Evolutionary conservation across 2,329 filamentous ascomycete genomes (phyloP), one percentile per base, ranked within the genome.

Genomic region (Hypoxylon sp.): DNA sequence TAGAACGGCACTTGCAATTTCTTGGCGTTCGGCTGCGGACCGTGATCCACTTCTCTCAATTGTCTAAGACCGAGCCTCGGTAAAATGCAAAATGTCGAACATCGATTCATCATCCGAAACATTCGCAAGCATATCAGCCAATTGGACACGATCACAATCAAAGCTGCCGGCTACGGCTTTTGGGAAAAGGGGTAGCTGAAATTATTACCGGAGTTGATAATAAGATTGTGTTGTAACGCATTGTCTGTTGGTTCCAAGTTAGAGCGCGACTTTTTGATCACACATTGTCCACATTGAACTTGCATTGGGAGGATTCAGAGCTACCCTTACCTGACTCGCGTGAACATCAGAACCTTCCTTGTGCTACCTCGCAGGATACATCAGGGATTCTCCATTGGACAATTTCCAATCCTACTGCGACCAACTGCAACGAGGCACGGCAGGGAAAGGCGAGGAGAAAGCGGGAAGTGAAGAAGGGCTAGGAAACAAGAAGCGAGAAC

Each of bases 1-100:
- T 21, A 32, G 32, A 50, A 57, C 65, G 65, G 61, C 57, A 61
- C 23, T 65, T 65, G 36, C 3, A 13, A 32, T 21, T 63, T 63
- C 59, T 69, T 66, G 60, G 66, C 66, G 43, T 56, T 43, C 62
- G 58, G 62, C 58, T 56, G 28, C 62, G 59, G 59, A 43, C 48
- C 64, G 59, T 59, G 43, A 55, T 25, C 57, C 67, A 58, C 51
- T 41, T 32, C 36, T 9, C 17, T 25, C 9, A 43, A 43, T 43
- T 51, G 45, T 45, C 51, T 50, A 50, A 63, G 67, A 65, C 71
- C 72, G 73, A 75, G 72, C 73, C 73, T 75, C 73, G 73, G 73
- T 70, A 71, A 73, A 74, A 38, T 48, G 51, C 25, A 30, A 30
- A 72, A 38, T 48, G 51, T 32, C 25, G 56, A 56, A 52, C 34